phyloP scores from a whole-genome alignment of 352 stramenopile species.

The Globisporangium recalcitrans region DNA sequence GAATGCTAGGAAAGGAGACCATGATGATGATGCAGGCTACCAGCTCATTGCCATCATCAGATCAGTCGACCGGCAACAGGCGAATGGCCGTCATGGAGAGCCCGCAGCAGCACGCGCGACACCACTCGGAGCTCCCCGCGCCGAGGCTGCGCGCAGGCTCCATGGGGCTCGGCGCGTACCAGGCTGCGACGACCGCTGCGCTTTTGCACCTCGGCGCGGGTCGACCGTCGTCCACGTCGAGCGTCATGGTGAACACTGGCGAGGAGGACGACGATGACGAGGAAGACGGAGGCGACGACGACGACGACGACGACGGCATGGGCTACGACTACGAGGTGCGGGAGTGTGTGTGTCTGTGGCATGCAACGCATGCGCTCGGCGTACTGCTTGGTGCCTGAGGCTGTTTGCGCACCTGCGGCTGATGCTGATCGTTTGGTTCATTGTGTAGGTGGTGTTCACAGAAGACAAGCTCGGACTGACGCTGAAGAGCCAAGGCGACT shows the following conservation, averaged over 20 bases:
- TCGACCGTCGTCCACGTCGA: conserved; percentile 18
- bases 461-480: conserved; percentile 57
- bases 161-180: conserved; percentile 6
- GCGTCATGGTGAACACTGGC: conserved; percentile 16
- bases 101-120: conserved; percentile 1
- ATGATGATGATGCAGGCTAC: background rate
- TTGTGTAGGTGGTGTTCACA: conserved; percentile 41
- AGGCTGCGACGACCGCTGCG: conserved; percentile 1
- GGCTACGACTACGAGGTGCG: conserved; percentile 17
- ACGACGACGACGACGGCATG: conserved; percentile 6
- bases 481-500: conserved; percentile 34
- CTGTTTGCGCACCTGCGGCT: background rate
- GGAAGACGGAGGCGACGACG: background rate
- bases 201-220: conserved; percentile 7
- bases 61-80: background rate
- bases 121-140: conserved; percentile 6
- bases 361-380: background rate
- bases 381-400: too few relatives aligned
- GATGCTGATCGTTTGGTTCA: background rate
- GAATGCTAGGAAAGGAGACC: background rate
- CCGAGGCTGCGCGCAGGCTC: conserved; percentile 9
- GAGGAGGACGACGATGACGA: conserved; percentile 15
- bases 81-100: background rate
- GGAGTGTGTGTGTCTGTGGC: background rate
- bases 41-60: background rate